Conservation (phyloP, 2,329 filamentous ascomycete genomes). For the Pseudogymnoascus sp. region DNA sequence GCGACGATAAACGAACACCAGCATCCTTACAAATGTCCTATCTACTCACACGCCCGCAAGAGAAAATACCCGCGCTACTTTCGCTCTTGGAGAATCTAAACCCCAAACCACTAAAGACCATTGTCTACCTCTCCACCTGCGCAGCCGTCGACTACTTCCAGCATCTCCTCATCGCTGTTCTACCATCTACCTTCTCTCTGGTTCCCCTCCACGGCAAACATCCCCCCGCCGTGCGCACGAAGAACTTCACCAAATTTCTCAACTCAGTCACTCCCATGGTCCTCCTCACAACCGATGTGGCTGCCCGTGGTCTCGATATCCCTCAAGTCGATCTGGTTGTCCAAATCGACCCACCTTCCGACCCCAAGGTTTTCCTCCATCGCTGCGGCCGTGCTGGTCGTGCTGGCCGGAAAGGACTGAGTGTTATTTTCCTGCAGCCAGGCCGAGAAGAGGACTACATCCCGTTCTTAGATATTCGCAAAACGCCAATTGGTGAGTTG, state of each 20-base stretch:
- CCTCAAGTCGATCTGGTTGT: conserved; percentile 86
- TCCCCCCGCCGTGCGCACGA: conserved; percentile 75
- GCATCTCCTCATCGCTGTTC: conserved; percentile 64
- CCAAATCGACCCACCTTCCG: conserved; percentile 77
- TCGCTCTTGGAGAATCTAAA: conserved; percentile 63
- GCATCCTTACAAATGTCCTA: conserved; percentile 92
- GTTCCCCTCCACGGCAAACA: conserved; percentile 90
- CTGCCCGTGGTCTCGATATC: conserved; percentile 84
- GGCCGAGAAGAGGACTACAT: conserved; percentile 87
- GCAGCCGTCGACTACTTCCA: conserved; percentile 93
- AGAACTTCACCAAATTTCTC: conserved; percentile 77
- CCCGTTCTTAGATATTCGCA: conserved; percentile 75
- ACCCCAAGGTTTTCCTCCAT: conserved; percentile 93
- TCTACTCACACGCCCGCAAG: conserved; percentile 63
- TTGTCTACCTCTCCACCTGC: conserved; percentile 89
- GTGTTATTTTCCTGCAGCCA: conserved; percentile 76
- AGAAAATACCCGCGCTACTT: conserved; percentile 71
- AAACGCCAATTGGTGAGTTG: conserved; percentile 70
- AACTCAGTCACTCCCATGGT: conserved; percentile 68
- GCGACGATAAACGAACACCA: conserved; percentile 81
- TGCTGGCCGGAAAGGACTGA: conserved; percentile 78
- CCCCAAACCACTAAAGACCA: conserved; percentile 73
- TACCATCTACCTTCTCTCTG: conserved; percentile 62
- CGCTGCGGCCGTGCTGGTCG: conserved; percentile 83
- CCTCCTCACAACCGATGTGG: conserved; percentile 86